Conservation (phyloP, 306 rosid genomes). For the Boehmeria nivea region DNA sequence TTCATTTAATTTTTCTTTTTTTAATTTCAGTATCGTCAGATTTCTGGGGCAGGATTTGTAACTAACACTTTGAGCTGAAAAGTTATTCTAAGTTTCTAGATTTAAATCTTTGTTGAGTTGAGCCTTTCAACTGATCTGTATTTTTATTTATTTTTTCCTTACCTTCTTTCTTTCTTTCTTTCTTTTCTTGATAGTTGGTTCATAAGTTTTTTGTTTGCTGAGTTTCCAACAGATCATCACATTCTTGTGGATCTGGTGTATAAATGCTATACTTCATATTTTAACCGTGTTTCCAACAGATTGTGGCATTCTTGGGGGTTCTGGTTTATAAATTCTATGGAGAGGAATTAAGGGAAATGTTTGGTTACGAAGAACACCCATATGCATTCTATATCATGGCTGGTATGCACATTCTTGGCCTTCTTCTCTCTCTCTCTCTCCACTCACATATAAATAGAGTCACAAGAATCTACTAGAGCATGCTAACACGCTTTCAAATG, state of each 20-base stretch:
- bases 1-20: neutral
- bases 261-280: no score
- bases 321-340: slow-evolving; percentile 94
- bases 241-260: no score
- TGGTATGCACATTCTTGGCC: slow-evolving; percentile 39
- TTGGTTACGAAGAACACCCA: slow-evolving; percentile 98
- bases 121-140: neutral
- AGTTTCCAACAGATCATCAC: slow-evolving; percentile 72
- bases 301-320: slow-evolving; percentile 93
- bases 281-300: slow-evolving; percentile 42
- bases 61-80: neutral
- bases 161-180: no score
- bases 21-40: neutral
- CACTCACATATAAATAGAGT: no score
- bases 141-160: no score
- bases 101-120: neutral
- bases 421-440: no score
- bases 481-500: neutral
- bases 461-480: no score
- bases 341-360: slow-evolving; percentile 93
- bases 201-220: slow-evolving; percentile 24
- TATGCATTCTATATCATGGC: slow-evolving; percentile 97
- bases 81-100: neutral
- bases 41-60: neutral
- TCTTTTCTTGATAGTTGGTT: neutral